phyloP scores from a whole-genome alignment of 164 flowering plant species.

The Sextonia rubra region DNA sequence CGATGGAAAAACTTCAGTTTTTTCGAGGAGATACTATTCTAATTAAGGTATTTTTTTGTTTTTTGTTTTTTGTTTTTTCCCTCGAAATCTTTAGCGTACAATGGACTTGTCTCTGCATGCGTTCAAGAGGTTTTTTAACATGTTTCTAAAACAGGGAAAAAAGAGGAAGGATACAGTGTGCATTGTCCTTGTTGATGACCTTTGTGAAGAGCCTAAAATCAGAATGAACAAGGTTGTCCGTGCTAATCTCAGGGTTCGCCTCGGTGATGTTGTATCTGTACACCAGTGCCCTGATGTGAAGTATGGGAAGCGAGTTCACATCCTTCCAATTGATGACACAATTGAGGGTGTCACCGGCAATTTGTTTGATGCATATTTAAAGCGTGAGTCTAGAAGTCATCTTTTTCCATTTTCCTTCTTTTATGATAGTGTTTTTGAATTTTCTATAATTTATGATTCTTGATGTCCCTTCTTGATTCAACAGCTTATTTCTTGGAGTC shows the following conservation, averaged over 20 bases:
- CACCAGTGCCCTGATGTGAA: constrained; percentile 25
- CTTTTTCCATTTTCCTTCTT: background rate
- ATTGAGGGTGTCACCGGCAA: constrained; percentile 24
- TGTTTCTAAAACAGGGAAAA: constrained; percentile 21
- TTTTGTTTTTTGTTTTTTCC: background rate
- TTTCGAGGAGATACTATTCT: constrained; percentile 38
- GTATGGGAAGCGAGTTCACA: constrained; percentile 23
- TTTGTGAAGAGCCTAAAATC: constrained; percentile 21
- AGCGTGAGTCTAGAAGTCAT: constrained; percentile 11
- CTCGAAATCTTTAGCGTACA: no score
- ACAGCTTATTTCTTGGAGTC: constrained; percentile 65
- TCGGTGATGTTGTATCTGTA: constrained; percentile 23
- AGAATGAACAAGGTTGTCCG: constrained; percentile 25
- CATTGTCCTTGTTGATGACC: constrained; percentile 19
- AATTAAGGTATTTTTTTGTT: constrained; percentile 26
- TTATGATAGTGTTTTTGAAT: background rate
- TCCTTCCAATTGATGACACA: constrained; percentile 22
- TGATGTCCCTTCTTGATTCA: constrained; percentile 9
- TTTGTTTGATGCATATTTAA: constrained; percentile 20
- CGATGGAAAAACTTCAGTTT: constrained; percentile 39
- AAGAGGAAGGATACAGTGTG: constrained; percentile 20
- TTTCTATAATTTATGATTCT: background rate
- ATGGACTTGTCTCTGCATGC: background rate
- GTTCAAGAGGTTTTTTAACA: background rate
- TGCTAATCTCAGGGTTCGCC: constrained; percentile 23